Evolutionary conservation across 352 stramenopile genomes (phyloP), one percentile per base, ranked within the genome.

Genomic region (Globisporangium viniferum): DNA sequence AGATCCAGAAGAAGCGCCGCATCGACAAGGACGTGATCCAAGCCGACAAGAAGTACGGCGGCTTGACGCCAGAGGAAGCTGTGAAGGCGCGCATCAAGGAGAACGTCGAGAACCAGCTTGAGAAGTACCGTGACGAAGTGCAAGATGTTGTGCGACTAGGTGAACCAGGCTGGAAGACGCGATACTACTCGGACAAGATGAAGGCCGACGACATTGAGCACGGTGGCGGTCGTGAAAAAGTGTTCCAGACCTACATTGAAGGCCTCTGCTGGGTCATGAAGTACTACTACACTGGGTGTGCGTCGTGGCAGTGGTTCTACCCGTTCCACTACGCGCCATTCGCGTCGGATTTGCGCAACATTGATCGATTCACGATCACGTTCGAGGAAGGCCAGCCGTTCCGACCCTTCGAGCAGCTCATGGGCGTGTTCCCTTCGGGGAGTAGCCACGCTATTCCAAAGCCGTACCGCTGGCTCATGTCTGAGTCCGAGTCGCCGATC

Each of bases 261-360:
- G 98, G 97, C 39, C 76, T 99, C 12, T 97, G 98, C 76, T 99
- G 98, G 98, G 98, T 98, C 73, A 93, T 99, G 75, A 92, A 94
- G 29, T 99, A 99, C 82, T 99, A 99, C 77, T 99, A 99, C 79
- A 92, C 90, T 60, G 98, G 98, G 1, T 99, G 98, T 76, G 97
- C 98, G 56, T 99, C 92, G 64, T 99, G 98, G 98, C 90, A 97
- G 53, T 99, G 98, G 98, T 99, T 99, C 75, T 99, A 98, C 77
- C 98, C 97, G 2, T 99, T 99, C 78, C 98, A 99, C 77, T 99
- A 99, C 81, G 96, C 97, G 0, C 95, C 95, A 3, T 95, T 98
- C 53, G 88, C 96, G 27, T 97, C 88, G 0, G 95, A 98, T 72
- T 77, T 98, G 70, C 91, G 80, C 48, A 94, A 96, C 66, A 91